Base-by-base conservation (phyloP, 352 stramenopile species). In the Phytophthora ohioensis region DNA sequence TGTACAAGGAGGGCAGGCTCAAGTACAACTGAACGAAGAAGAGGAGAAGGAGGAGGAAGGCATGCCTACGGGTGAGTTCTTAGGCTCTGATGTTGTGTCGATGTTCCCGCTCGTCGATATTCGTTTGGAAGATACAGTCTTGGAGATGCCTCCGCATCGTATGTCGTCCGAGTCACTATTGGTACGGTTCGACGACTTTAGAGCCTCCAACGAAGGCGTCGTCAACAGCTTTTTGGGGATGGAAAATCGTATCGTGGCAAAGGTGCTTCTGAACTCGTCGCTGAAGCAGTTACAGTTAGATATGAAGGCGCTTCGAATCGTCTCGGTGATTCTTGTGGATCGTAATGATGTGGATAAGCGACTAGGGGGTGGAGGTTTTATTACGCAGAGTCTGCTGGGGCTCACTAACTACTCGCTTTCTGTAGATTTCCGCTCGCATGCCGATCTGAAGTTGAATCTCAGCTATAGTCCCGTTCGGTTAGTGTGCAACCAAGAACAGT, bases 401-500 rank as follows among this genome's bases (percentile, higher is more conserved):
- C 82, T 88, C 12, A 95, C 86, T 3, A 75, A 89, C 47, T 87
- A 89, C 48, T 78, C 60, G 8, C 8, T 94, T 9, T 67, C 76
- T 0, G 78, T 83, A 3, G 85, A 93, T 67, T 90, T 95, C 34
- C 79, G 85, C n/a, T 83, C 79, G 8, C 73, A 80, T 59, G 67
- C 71, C 17, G 81, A 85, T 17, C 76, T 88, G 11, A 90, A 89
- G 39, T 51, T 95, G 27, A 79, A 69, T 17, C 60, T 95, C 31
- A 74, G 57, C 30, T 82, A 84, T 39, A 82, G 75, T 32, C 87
- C 89, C 5, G 69, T 96, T 57, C 85, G 84, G 1, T 71, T 95
- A 0, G 87, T 96, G 9, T 96, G 87, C 63, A 95, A 92, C 51
- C 82, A 92, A 64, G 87, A 93, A 38, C 89, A 96, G 47, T 93